Evolutionary conservation across 225 moss, liverwort and hornwort species (phyloP).

Genomic region (Physcomitrium patens): DNA sequence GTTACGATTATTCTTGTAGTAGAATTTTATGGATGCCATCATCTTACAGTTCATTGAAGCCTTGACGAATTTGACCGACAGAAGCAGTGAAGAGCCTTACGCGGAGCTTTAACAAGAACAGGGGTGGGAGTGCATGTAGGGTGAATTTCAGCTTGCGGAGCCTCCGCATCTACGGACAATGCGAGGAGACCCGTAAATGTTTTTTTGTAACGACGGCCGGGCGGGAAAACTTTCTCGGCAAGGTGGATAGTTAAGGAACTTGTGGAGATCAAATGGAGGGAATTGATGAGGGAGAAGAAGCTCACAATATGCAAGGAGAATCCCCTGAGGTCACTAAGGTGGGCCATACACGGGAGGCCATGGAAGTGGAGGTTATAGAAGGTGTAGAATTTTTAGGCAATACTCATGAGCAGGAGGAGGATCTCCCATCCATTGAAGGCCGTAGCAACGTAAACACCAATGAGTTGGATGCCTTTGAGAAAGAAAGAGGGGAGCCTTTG

Average conservation of each 20-base stretch:
- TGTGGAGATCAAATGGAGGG: constrained; percentile 23
- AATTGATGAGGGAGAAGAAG: constrained; percentile 31
- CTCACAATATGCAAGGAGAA: constrained; percentile 28
- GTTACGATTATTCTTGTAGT: background rate
- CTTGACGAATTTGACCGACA: constrained; percentile 1
- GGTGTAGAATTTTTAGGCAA: constrained; percentile 15
- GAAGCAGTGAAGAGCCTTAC: background rate
- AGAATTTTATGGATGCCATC: background rate
- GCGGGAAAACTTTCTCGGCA: constrained; percentile 4
- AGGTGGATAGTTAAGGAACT: constrained; percentile 29
- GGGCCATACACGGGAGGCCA: constrained; percentile 30
- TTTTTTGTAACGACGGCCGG: background rate
- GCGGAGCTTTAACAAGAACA: background rate
- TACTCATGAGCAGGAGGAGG: constrained; percentile 21
- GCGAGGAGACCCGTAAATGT: background rate
- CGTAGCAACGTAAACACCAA: constrained; percentile 13
- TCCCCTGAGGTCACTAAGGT: constrained; percentile 40
- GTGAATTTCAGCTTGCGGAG: constrained; percentile 15
- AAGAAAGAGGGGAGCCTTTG: constrained; percentile 27
- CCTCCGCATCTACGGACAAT: background rate
- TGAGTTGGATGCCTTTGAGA: constrained; percentile 14
- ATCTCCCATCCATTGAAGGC: constrained; percentile 24
- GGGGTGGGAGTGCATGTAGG: background rate
- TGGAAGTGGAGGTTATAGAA: constrained; percentile 25
- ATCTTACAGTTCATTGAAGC: background rate